phyloP scores from a whole-genome alignment of 805 yeast species.

The Monosporozyma siamensis region DNA sequence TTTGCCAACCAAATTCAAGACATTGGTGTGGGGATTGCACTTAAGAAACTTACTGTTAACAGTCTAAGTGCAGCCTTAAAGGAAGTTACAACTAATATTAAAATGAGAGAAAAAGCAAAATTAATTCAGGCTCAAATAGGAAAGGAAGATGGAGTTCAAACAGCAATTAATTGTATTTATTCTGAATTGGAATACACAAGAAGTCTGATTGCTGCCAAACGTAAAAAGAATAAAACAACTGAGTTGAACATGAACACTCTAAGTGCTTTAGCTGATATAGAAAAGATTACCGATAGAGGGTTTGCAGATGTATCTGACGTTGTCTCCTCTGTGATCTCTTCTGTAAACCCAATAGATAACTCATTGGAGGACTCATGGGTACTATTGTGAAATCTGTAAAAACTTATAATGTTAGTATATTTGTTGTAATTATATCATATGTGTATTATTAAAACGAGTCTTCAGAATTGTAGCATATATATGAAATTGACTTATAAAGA shows the following conservation, averaged over 20 bases:
- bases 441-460: too few relatives aligned
- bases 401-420: too few relatives aligned
- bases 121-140: slow-evolving; percentile 53
- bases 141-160: slow-evolving; percentile 70
- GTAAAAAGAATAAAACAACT: background rate
- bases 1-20: slow-evolving; percentile 84
- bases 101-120: slow-evolving; percentile 60
- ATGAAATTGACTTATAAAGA: too few relatives aligned
- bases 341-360: slow-evolving; percentile 2
- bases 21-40: slow-evolving; percentile 69
- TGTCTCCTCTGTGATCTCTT: slow-evolving; percentile 1
- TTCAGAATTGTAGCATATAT: too few relatives aligned
- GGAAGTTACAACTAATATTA: slow-evolving; percentile 55
- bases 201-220: slow-evolving; percentile 34
- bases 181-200: slow-evolving; percentile 69
- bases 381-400: background rate
- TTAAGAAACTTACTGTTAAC: slow-evolving; percentile 57
- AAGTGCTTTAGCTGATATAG: background rate
- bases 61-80: slow-evolving; percentile 58
- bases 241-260: slow-evolving; percentile 33
- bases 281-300: slow-evolving; percentile 7
- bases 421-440: background rate
- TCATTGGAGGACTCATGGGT: slow-evolving; percentile 3
- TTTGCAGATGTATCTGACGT: slow-evolving; percentile 3
- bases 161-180: slow-evolving; percentile 73